Conservation (phyloP, 495 filamentous ascomycete species). For the Coniosporium apollinis region DNA sequence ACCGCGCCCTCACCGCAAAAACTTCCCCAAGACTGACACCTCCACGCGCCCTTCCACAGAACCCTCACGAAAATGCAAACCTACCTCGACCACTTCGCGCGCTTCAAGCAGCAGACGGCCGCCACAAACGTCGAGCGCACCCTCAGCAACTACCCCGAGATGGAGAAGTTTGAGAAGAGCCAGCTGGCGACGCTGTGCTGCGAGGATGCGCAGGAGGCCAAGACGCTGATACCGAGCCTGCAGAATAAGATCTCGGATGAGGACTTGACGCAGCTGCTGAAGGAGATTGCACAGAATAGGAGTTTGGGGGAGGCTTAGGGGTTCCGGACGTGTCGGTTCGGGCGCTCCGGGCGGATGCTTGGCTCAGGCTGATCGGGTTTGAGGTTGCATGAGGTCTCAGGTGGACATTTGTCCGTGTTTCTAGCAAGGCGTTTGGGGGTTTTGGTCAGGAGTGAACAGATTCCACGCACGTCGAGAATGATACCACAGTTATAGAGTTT, state of each 20-base stretch:
- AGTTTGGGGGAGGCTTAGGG: conserved; percentile 8
- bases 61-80: conserved; percentile 68
- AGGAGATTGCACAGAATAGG: conserved; percentile 72
- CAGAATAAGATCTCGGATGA: conserved; percentile 74
- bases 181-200: conserved; percentile 88
- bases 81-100: conserved; percentile 83
- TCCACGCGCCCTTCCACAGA: conserved; percentile 23
- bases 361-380: too few species aligned
- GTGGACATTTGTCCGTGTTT: too few species aligned
- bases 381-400: too few species aligned
- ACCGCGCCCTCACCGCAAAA: neutral
- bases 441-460: too few species aligned
- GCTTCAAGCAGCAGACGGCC: conserved; percentile 87
- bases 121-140: conserved; percentile 81
- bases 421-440: too few species aligned
- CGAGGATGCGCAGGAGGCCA: conserved; percentile 84
- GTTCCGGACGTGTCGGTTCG: too few species aligned
- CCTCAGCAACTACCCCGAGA: conserved; percentile 53
- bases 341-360: too few species aligned
- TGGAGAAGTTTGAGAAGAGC: conserved; percentile 82
- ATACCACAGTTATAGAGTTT: too few species aligned
- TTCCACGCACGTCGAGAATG: too few species aligned
- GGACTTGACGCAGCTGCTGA: conserved; percentile 68
- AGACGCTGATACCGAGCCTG: conserved; percentile 84
- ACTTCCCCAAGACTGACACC: conserved; percentile 1